These are phyloP conservation scores for Linum lewisii DNA, from an alignment of 345 rosid genomes.

Conservation along the genomic window DNA sequence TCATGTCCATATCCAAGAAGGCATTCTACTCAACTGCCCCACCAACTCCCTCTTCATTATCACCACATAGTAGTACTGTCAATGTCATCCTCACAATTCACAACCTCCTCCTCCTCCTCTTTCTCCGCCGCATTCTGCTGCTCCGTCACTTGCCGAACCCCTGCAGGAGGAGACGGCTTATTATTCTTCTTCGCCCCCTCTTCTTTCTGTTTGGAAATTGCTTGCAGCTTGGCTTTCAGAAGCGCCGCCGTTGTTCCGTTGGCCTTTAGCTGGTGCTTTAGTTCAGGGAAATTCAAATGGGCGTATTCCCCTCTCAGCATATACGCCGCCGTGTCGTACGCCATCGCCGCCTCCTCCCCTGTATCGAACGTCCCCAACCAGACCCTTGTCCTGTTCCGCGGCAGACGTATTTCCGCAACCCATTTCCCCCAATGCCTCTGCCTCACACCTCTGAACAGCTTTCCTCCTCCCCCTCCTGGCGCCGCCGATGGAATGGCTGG, in stretches of 20 bases:
- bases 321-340: constrained; percentile 89
- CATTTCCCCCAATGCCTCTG: constrained; percentile 99
- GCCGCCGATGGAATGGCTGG: no score
- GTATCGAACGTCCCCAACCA: constrained; percentile 95
- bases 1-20: constrained; percentile 96
- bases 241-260: constrained; percentile 46
- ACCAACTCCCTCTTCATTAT: constrained; percentile 35
- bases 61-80: neutral
- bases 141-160: constrained; percentile 11
- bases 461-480: constrained; percentile 35
- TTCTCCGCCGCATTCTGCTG: constrained; percentile 27
- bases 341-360: constrained; percentile 88
- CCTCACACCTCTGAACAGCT: constrained; percentile 86
- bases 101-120: constrained; percentile 19
- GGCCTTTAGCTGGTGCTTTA: constrained; percentile 43
- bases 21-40: constrained; percentile 89
- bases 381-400: constrained; percentile 88
- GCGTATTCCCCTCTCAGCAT: constrained; percentile 81
- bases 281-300: constrained; percentile 79
- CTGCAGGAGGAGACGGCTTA: no score
- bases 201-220: constrained; percentile 32
- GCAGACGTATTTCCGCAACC: constrained; percentile 95
- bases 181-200: constrained; percentile 14
- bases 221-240: constrained; percentile 59
- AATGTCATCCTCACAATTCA: neutral